Percentiles rank a stretch among this genome's conserved stretches.
Evolutionary conservation across 805 yeast genomes (phyloP).

Genomic region (Scheffersomyces coipomensis): DNA sequence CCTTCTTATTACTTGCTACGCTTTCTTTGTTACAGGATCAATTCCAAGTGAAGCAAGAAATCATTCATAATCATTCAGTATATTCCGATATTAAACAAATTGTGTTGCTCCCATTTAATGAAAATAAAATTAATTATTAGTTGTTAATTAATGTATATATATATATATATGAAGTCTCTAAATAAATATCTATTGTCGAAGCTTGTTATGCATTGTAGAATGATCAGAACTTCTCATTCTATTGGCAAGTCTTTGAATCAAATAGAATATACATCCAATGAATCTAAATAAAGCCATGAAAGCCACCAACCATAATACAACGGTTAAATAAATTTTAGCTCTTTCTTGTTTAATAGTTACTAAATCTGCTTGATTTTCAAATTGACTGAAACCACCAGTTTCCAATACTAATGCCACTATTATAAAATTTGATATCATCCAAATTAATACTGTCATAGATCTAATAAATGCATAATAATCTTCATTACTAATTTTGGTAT

Average conservation of each 20-base stretch:
- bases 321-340: slow-evolving; percentile 45
- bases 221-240: slow-evolving; percentile 11
- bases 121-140: too few species aligned
- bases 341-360: slow-evolving; percentile 30
- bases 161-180: too few species aligned
- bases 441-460: slow-evolving; percentile 44
- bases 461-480: slow-evolving; percentile 47
- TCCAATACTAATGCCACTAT: slow-evolving; percentile 41
- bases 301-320: slow-evolving; percentile 62
- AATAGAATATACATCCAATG: slow-evolving; percentile 51
- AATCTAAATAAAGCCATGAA: slow-evolving; percentile 58
- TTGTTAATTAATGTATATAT: too few species aligned
- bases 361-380: slow-evolving; percentile 22
- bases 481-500: slow-evolving; percentile 30
- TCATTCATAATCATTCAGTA: too few species aligned
- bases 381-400: slow-evolving; percentile 45
- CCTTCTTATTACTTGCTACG: too few species aligned
- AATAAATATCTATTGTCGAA: slow-evolving; percentile 1
- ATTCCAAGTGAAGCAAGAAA: too few species aligned
- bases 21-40: too few species aligned
- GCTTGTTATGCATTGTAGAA: slow-evolving; percentile 5
- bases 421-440: slow-evolving; percentile 45
- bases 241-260: slow-evolving; percentile 33
- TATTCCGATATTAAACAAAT: too few species aligned
- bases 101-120: too few species aligned